Evolutionary conservation across 805 yeast genomes (phyloP).

Genomic region (Zygoascus tannicola): DNA sequence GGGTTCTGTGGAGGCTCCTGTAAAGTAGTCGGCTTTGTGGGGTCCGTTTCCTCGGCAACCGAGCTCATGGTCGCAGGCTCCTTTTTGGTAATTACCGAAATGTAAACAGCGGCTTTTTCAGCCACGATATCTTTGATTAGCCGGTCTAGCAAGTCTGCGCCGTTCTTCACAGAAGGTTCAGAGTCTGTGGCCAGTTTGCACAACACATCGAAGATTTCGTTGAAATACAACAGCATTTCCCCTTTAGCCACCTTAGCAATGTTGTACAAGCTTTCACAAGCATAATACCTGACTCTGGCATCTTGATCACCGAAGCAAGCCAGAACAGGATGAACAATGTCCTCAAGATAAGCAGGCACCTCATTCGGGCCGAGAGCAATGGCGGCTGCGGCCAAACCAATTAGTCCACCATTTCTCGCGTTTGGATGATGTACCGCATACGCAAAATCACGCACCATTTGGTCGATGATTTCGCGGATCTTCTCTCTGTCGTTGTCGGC

Average conservation of each 20-base stretch:
- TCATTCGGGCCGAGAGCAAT: conserved; percentile 81
- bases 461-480: conserved; percentile 55
- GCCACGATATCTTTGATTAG: conserved; percentile 89
- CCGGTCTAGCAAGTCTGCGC: conserved; percentile 87
- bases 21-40: conserved; percentile 23
- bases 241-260: conserved; percentile 96
- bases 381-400: conserved; percentile 92
- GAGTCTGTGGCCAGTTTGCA: conserved; percentile 85
- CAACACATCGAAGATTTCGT: conserved; percentile 88
- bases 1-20: conserved; percentile 33
- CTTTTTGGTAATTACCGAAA: conserved; percentile 31
- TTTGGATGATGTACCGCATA: conserved; percentile 77
- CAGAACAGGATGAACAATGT: conserved; percentile 83
- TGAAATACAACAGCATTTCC: conserved; percentile 81
- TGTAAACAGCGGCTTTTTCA: conserved; percentile 84
- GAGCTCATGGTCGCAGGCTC: conserved; percentile 51
- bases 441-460: conserved; percentile 66
- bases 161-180: conserved; percentile 86
- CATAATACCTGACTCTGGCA: conserved; percentile 92
- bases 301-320: conserved; percentile 96
- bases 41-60: conserved; percentile 30
- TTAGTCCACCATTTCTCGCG: conserved; percentile 90
- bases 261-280: conserved; percentile 91
- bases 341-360: conserved; percentile 73
- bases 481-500: conserved; percentile 51